Evolutionary conservation across 2,329 filamentous ascomycete genomes (phyloP).

Genomic region (Cladosporium sp.): DNA sequence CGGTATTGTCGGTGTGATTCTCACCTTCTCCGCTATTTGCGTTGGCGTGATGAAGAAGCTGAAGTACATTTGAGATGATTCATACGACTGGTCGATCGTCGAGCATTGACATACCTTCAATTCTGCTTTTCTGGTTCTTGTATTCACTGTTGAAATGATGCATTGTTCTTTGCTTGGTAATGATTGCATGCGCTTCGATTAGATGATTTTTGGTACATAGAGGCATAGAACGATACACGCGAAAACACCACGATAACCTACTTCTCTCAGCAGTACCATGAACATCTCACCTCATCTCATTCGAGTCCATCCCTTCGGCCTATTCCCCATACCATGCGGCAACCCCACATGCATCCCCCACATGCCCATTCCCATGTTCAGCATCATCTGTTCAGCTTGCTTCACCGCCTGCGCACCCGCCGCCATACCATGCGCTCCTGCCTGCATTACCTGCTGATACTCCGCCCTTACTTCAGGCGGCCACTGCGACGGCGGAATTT

Average conservation of each 20-base stretch:
- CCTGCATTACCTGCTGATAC: background rate
- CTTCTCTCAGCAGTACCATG: background rate
- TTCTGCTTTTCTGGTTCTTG: background rate
- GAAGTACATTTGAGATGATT: constrained; percentile 35
- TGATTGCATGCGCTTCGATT: background rate
- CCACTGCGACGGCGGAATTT: background rate
- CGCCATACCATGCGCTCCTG: background rate
- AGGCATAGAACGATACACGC: background rate
- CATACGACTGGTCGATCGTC: no score
- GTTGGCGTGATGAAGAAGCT: constrained; percentile 40
- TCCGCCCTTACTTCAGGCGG: background rate
- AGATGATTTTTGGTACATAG: background rate
- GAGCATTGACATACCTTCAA: background rate
- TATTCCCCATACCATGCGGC: no score
- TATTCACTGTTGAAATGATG: background rate
- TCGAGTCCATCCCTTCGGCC: background rate
- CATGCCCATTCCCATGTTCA: background rate
- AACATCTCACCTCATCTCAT: no score
- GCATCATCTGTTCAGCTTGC: background rate
- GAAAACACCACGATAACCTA: background rate
- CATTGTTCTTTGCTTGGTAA: background rate
- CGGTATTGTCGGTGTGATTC: constrained; percentile 55
- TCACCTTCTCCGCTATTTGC: constrained; percentile 38
- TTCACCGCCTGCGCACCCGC: background rate
- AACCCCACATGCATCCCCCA: background rate